Conservation (phyloP, 2,329 filamentous ascomycete genomes). For the Diplodia scrobiculata region DNA sequence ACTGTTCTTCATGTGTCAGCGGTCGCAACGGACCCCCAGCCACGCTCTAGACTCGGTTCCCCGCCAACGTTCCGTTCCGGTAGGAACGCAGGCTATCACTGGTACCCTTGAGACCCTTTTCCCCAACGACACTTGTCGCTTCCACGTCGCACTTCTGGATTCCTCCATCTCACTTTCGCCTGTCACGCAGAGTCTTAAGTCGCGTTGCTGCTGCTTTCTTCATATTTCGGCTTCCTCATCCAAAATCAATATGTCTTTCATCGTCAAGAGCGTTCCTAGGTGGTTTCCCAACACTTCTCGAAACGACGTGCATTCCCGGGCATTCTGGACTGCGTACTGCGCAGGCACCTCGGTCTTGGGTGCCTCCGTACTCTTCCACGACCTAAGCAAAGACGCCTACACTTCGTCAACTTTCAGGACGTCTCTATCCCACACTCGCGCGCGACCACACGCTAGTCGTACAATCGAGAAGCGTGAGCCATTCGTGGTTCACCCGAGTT, state of each 20-base stretch:
- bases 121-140: not conserved
- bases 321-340: constrained; percentile 18
- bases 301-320: not conserved
- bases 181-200: too few relatives aligned
- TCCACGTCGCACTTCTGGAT: not conserved
- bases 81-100: constrained; percentile 10
- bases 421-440: not conserved
- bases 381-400: not conserved
- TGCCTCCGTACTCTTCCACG: constrained; percentile 5
- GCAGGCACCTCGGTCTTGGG: constrained; percentile 6
- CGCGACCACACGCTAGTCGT: not conserved
- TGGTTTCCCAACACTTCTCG: constrained; percentile 4
- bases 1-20: not conserved
- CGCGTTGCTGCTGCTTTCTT: not conserved
- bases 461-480: not conserved
- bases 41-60: constrained; percentile 3
- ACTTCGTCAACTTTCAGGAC: not conserved
- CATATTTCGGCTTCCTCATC: not conserved
- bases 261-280: not conserved
- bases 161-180: not conserved
- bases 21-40: not conserved
- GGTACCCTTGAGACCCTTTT: not conserved
- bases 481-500: constrained; percentile 14
- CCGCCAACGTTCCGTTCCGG: constrained; percentile 20
- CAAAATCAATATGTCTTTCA: not conserved